Conservation (phyloP, 768 basidiomycete species). For the Strobilomyces confusus region DNA sequence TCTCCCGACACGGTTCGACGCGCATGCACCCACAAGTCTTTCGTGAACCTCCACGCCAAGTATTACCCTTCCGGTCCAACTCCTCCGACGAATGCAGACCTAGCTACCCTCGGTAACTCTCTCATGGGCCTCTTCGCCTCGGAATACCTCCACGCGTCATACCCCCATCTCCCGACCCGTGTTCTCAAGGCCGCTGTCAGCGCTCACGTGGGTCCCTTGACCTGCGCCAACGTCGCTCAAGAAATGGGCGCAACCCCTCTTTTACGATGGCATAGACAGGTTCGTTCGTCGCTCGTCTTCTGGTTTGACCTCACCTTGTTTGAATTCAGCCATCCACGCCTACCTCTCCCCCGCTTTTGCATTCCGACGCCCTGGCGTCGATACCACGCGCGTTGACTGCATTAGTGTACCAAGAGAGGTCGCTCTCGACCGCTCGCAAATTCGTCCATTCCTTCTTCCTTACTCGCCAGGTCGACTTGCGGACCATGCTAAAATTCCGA, state of each 20-base stretch:
- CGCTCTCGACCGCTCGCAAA: constrained; percentile 78
- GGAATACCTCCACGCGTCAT: constrained; percentile 75
- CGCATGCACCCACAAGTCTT: constrained; percentile 78
- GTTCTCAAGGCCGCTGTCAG: constrained; percentile 90
- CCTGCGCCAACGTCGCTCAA: constrained; percentile 79
- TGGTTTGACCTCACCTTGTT: neutral
- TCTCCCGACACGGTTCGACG: constrained; percentile 58
- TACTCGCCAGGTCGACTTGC: constrained; percentile 76
- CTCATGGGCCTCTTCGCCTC: constrained; percentile 87
- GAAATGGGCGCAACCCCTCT: constrained; percentile 79
- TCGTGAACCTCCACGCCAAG: constrained; percentile 49
- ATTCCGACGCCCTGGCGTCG: constrained; percentile 85
- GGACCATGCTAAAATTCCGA: constrained; percentile 72
- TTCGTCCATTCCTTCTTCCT: constrained; percentile 92
- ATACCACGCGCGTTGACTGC: constrained; percentile 85
- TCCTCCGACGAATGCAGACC: constrained; percentile 68
- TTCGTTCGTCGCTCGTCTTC: constrained; percentile 29
- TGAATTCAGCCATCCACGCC: constrained; percentile 44
- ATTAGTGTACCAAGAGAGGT: constrained; percentile 83
- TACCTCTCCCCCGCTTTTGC: constrained; percentile 51
- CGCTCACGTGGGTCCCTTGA: constrained; percentile 83
- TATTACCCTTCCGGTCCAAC: constrained; percentile 52
- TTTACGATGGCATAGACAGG: constrained; percentile 77
- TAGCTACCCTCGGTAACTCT: constrained; percentile 77
- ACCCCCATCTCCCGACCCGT: constrained; percentile 88